A percentile compares a stretch with the other conserved stretches of the same genome.
Evolutionary conservation across 2,329 filamentous ascomycete species (phyloP).

Genomic region (Aspergillus nomiae): DNA sequence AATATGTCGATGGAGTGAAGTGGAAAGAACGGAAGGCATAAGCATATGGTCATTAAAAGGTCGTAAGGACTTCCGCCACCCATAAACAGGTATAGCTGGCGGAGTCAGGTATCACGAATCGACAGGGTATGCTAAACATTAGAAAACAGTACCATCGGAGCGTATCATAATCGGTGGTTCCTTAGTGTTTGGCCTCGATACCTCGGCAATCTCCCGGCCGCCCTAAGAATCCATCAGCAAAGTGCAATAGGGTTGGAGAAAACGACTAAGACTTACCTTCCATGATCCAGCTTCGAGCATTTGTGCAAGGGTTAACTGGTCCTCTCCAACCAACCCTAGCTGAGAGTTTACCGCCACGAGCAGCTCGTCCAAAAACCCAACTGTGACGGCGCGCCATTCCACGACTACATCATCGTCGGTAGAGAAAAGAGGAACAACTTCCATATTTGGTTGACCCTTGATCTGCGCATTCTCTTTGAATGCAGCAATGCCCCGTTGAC

Average conservation of each 20-base stretch:
- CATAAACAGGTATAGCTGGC: conserved; percentile 18
- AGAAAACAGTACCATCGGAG: conserved; percentile 96
- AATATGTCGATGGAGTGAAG: conserved; percentile 1
- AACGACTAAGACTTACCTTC: conserved; percentile 68
- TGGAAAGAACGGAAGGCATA: conserved; percentile 14
- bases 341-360: conserved; percentile 68
- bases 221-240: conserved; percentile 59
- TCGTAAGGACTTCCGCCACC: conserved; percentile 32
- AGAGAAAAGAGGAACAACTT: conserved; percentile 73
- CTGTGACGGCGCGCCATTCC: conserved; percentile 75
- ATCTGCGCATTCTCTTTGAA: conserved; percentile 71
- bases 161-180: conserved; percentile 95
- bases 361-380: conserved; percentile 73
- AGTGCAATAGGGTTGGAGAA: conserved; percentile 6
- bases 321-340: conserved; percentile 68
- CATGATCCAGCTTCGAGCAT: conserved; percentile 94
- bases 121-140: conserved; percentile 35
- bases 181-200: conserved; percentile 92
- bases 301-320: conserved; percentile 77
- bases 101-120: conserved; percentile 28
- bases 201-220: conserved; percentile 92
- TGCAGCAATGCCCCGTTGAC: conserved; percentile 68
- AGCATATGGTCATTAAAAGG: conserved; percentile 33
- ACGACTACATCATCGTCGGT: conserved; percentile 77
- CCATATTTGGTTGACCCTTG: conserved; percentile 70